Percentiles rank a stretch among this genome's conserved stretches.
These are phyloP conservation scores for Fraxinus velutina DNA, from an alignment of 305 asterid genomes.

Conservation along the genomic window DNA sequence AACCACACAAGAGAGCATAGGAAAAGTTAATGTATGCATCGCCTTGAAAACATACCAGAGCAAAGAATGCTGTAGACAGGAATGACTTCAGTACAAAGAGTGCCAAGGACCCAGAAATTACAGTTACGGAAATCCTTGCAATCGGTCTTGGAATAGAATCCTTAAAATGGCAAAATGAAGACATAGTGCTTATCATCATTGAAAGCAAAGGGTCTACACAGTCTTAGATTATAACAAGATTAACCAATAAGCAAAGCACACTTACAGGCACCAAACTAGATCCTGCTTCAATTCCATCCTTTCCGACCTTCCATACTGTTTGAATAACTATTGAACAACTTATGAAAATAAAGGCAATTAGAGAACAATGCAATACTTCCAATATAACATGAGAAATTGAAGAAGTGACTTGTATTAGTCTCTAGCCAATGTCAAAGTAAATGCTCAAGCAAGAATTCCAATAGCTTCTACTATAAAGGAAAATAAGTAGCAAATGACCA, in stretches of 20 bases:
- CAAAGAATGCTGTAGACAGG: slow-evolving; percentile 61
- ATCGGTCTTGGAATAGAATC: slow-evolving; percentile 59
- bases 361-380: slow-evolving; percentile 13
- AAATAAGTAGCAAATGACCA: background rate
- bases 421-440: background rate
- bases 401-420: background rate
- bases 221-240: background rate
- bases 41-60: background rate
- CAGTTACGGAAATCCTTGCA: slow-evolving; percentile 51
- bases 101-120: slow-evolving; percentile 33
- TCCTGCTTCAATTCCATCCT: slow-evolving; percentile 92
- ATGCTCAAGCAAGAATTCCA: background rate
- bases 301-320: slow-evolving; percentile 73
- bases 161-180: slow-evolving; percentile 24
- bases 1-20: background rate
- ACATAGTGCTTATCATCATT: background rate
- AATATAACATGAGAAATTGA: background rate
- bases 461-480: background rate
- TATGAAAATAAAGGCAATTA: background rate
- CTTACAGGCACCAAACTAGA: slow-evolving; percentile 83
- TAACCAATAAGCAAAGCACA: background rate
- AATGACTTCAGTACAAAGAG: slow-evolving; percentile 53
- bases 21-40: too few species aligned
- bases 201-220: background rate
- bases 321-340: slow-evolving; percentile 43